phyloP scores from a whole-genome alignment of 2,329 filamentous ascomycete genomes.

The Trichophyton benhamiae region DNA sequence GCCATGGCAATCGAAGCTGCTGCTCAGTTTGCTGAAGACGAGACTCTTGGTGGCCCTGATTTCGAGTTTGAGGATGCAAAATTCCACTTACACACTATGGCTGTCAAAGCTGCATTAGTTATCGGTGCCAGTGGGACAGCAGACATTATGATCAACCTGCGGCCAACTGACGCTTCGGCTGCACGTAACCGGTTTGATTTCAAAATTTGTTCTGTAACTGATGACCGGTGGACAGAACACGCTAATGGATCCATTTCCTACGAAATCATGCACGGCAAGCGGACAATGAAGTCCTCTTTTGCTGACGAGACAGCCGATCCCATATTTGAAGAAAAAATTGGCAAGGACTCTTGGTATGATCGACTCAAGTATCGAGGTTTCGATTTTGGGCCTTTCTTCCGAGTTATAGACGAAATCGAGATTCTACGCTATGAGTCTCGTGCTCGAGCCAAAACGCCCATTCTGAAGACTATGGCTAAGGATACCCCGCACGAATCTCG shows the following conservation, averaged over 20 bases:
- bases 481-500: conserved; percentile 3
- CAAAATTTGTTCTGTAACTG: conserved; percentile 1
- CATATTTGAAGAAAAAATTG: not conserved
- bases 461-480: not conserved
- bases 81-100: not conserved
- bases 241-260: not conserved
- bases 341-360: not conserved
- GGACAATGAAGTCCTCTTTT: not conserved
- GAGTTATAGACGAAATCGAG: conserved; percentile 1
- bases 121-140: not conserved
- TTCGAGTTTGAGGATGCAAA: not conserved
- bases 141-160: not conserved
- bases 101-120: not conserved
- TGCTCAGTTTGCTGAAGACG: conserved; percentile 6
- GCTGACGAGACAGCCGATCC: not conserved
- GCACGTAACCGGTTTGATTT: conserved; percentile 1
- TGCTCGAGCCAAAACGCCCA: not conserved
- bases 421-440: not conserved
- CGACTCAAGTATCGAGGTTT: not conserved
- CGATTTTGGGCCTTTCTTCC: conserved; percentile 7
- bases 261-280: not conserved
- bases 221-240: not conserved
- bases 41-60: not conserved
- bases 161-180: not conserved
- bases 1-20: conserved; percentile 33